Evolutionary conservation across 2,329 filamentous ascomycete species (phyloP), one percentile per base, ranked within the genome.

Genomic region (Exophiala sp.): DNA sequence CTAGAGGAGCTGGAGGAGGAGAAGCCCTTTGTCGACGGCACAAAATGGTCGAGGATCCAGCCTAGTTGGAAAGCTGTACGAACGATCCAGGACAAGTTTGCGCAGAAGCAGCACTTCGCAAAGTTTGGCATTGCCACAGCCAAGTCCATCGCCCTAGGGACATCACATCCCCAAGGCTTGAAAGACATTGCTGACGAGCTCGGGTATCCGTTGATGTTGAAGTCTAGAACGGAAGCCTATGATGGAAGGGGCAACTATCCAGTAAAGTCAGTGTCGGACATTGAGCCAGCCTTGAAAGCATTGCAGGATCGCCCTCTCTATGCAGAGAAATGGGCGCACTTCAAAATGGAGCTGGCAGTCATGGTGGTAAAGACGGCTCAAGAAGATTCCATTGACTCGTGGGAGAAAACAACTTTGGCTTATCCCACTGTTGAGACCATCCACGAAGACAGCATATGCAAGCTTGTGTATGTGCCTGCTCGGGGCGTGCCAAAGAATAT

Each of bases 391-490:
- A 77, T 75, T 7, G 76, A 70, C 52, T 66, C 66, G 11, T 64
- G 65, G 65, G 48, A 63, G 47, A 42, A 57, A 44, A 50, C 50
- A 23, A 65, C 64, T 2, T 72, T 89, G 24, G 81, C 90, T 3
- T 97, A 93, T 65, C 90, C 93, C 0, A 85, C 85, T 0, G 90
- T 96, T 1, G 93, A 98, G 73, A 97, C 91, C 1, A 79, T 97
- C 23, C 93, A 98, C 62, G 88, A 96, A 68, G 87, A 97, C 68
- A 93, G 83, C 64, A 89, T 98, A 61, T 97, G 93, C 78, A 93
- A 94, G 61, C 83, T 90, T 58, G 88, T 91, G 1, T 96, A 90
- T 65, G 83, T 85, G 45, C 93, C 93, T 1, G 87, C 91, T 1
- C 79, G 90, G 30, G 76, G 79, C 5, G 82, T 94, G 2, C 73